Conservation (phyloP, 176 grass and related monocot genomes). For the Ensete ventricosum region DNA sequence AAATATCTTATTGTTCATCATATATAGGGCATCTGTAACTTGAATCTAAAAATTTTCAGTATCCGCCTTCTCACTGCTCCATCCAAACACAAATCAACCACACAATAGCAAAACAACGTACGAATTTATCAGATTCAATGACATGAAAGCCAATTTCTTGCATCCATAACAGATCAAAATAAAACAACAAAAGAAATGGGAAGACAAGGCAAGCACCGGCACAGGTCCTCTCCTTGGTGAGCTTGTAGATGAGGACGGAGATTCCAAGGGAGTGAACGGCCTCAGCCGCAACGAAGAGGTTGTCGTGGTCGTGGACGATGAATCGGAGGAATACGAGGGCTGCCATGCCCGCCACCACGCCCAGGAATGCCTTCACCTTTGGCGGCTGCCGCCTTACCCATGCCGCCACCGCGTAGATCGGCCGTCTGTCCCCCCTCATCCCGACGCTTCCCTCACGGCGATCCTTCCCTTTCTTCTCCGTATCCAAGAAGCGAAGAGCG, state of each 20-base stretch:
- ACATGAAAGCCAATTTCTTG: not conserved
- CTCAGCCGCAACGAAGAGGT: slow-evolving; percentile 11
- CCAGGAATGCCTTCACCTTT: slow-evolving; percentile 14
- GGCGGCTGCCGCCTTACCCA: slow-evolving; percentile 16
- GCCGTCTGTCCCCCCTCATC: not conserved
- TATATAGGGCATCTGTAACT: too few relatives aligned
- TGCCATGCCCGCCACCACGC: slow-evolving; percentile 10
- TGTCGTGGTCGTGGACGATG: slow-evolving; percentile 11
- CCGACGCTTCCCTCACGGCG: not conserved
- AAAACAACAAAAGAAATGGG: not conserved
- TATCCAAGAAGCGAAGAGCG: not conserved
- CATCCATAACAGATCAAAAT: not conserved
- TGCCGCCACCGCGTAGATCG: slow-evolving; percentile 3
- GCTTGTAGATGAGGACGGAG: slow-evolving; percentile 15
- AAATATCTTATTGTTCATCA: too few relatives aligned
- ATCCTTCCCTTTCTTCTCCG: not conserved
- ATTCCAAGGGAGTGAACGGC: slow-evolving; percentile 8
- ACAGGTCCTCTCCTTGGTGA: slow-evolving; percentile 13
- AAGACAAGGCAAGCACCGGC: not conserved
- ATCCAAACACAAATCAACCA: too few relatives aligned
- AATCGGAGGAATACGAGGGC: slow-evolving; percentile 7
- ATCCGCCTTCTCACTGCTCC: too few relatives aligned
- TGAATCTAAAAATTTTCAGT: too few relatives aligned
- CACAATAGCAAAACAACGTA: too few relatives aligned
- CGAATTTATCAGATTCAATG: not conserved